Evolutionary conservation across 2,329 filamentous ascomycete genomes (phyloP), one percentile per base, ranked within the genome.

Genomic region (Fusarium redolens): DNA sequence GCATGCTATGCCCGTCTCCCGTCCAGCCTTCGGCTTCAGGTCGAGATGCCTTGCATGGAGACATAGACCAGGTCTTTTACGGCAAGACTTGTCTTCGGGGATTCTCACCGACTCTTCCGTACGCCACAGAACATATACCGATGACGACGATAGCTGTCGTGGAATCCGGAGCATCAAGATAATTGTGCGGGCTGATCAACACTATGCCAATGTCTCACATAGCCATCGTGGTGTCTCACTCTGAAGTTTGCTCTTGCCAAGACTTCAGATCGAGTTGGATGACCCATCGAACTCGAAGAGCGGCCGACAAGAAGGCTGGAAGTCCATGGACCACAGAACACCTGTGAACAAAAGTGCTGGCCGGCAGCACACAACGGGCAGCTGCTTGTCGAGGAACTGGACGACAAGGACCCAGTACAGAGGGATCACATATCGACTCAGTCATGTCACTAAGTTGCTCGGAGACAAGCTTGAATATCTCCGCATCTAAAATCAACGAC

Each of bases 51-150:
- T 74, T 75, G 70, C 75, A 77, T 73, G 51, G 63, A 61, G 52
- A 59, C 70, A 70, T 62, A 73, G 72, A 55, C 74, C 68, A 72
- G 44, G 61, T 61, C 52, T 48, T 35, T 61, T 45, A 51, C 63
- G 61, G 60, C 55, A 54, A 67, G 61, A 65, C 61, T 64, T 54
- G 45, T 60, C 45, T 56, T 69, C 61, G 54, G 71, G 74, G 74
- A 72, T 67, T 62, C 72, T 78, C 74, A 78, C 76, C 74, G 74
- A 77, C 76, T 76, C 70, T 73, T 64, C 67, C 74, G 72, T 52
- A 62, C 61, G 63, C 44, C 59, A 69, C 60, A 69, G 65, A 71
- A 33, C 68, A 61, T 56, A 62, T 70, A 56, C 54, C 52, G 60
- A 61, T 72, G 69, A 61, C 54, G 52, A 58, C 37, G 56, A 67